Evolutionary conservation across 352 stramenopile genomes (phyloP), one percentile per base, ranked within the genome.

Genomic region (Phytophthora fragariaefolia): DNA sequence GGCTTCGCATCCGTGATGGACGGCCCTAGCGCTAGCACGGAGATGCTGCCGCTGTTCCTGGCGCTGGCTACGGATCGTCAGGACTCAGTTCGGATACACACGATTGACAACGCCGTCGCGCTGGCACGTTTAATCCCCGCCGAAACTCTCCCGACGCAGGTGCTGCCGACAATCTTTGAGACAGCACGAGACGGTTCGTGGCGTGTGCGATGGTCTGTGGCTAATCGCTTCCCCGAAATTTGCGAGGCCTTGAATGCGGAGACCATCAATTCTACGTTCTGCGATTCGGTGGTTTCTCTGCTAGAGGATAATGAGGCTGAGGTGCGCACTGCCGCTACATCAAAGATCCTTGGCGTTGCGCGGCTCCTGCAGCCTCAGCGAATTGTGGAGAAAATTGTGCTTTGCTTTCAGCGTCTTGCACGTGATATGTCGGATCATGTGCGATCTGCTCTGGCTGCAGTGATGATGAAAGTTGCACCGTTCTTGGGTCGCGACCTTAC

Each of bases 141-240:
- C 42, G 81, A 93, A 23, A 64, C 84, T 9, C 73, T 98, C 34
- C 78, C 88, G 4, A 76, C 89, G 6, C 79, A 96, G 42, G 79
- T 99, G 10, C 67, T 99, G 6, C 91, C 95, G 10, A 85, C 96
- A 0, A 89, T 98, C 42, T 90, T 98, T 24, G 87, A 96, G 28
- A 97, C 89, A 0, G 97, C 97, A 20, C 84, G 91, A 36, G 97
- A 99, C 79, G 94, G 92, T n/a, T 98, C 97, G 26, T 99, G 98
- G 98, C 91, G 98, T 56, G 97, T 99, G 30, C 88, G 98, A 34
- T 99, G 97, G 96, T 99, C 96, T 10, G 96, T 98, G 30, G 97
- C 97, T 8, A 97, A 98, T 47, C 97, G 98, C 49, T 99, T 99
- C 62, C 84, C 93, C 1, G 83, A 97, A 51, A 92, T 99, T 9